Evolutionary conservation across 164 flowering plant species (phyloP).

Genomic region (Vitis vinifera): DNA sequence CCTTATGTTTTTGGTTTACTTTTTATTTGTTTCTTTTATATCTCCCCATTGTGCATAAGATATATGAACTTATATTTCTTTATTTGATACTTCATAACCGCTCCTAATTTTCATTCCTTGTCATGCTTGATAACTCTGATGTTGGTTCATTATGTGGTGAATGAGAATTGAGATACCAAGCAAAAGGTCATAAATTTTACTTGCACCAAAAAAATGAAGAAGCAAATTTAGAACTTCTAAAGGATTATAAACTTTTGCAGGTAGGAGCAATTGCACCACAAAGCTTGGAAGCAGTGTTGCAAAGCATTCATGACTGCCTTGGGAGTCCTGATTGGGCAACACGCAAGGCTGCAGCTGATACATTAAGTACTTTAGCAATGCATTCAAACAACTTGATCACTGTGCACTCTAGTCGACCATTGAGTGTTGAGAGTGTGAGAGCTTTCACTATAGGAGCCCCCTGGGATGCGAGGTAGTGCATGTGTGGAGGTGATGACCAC

Average conservation of each 20-base stretch:
- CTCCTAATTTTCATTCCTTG: background rate
- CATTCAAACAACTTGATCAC: conserved; percentile 61
- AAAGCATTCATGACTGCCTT: conserved; percentile 75
- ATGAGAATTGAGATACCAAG: background rate
- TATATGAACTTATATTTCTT: background rate
- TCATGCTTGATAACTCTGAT: background rate
- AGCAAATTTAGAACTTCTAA: too few relatives aligned
- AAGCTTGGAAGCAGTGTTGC: conserved; percentile 65
- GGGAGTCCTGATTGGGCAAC: conserved; percentile 91
- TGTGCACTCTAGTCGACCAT: too few relatives aligned
- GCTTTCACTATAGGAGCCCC: too few relatives aligned
- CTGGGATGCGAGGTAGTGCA: too few relatives aligned
- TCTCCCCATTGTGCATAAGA: background rate
- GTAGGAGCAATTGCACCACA: conserved; percentile 83
- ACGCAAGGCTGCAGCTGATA: conserved; percentile 94
- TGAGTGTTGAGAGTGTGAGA: too few relatives aligned
- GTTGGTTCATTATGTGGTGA: background rate
- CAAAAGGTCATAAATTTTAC: background rate
- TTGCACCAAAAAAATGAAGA: too few relatives aligned
- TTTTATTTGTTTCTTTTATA: background rate
- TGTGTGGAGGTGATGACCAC: too few relatives aligned
- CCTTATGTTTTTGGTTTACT: too few relatives aligned
- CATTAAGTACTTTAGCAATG: conserved; percentile 64
- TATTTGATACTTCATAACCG: background rate
- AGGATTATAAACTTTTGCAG: conserved; percentile 33